Evolutionary conservation across 2,329 filamentous ascomycete species (phyloP).

Genomic region (Neocucurbitaria cava): DNA sequence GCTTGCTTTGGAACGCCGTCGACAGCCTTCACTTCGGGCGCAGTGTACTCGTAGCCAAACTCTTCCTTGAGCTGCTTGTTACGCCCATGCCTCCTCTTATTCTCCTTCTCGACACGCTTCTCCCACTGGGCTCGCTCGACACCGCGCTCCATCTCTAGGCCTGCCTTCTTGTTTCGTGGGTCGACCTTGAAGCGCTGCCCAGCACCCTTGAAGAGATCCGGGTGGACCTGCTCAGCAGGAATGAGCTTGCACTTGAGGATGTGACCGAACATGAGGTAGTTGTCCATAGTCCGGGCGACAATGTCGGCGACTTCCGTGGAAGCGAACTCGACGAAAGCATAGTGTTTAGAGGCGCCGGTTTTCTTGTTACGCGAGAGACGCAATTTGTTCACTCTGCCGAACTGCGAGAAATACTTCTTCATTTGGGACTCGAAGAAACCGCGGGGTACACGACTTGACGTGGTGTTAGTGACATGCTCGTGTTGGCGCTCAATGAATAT

Average conservation of each 20-base stretch:
- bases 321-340: constrained; percentile 89
- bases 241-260: constrained; percentile 87
- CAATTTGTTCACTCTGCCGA: constrained; percentile 79
- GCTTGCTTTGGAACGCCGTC: constrained; percentile 48
- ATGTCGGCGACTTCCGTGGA: constrained; percentile 83
- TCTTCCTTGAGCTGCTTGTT: constrained; percentile 77
- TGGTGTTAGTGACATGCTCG: constrained; percentile 6
- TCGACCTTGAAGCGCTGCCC: constrained; percentile 88
- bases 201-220: constrained; percentile 86
- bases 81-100: constrained; percentile 71
- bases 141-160: constrained; percentile 74
- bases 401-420: constrained; percentile 91
- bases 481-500: neutral
- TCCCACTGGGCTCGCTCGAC: constrained; percentile 79
- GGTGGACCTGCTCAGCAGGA: constrained; percentile 77
- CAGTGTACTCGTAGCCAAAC: constrained; percentile 83
- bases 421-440: constrained; percentile 98
- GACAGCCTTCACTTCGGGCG: constrained; percentile 72
- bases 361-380: constrained; percentile 90
- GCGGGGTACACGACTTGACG: constrained; percentile 76
- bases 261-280: constrained; percentile 94
- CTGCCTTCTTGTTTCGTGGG: constrained; percentile 86
- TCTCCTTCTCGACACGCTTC: constrained; percentile 75
- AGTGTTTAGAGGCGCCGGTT: constrained; percentile 91
- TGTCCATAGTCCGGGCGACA: constrained; percentile 95